phyloP scores from a whole-genome alignment of 768 basidiomycete species.

The Tulasnella sp. region DNA sequence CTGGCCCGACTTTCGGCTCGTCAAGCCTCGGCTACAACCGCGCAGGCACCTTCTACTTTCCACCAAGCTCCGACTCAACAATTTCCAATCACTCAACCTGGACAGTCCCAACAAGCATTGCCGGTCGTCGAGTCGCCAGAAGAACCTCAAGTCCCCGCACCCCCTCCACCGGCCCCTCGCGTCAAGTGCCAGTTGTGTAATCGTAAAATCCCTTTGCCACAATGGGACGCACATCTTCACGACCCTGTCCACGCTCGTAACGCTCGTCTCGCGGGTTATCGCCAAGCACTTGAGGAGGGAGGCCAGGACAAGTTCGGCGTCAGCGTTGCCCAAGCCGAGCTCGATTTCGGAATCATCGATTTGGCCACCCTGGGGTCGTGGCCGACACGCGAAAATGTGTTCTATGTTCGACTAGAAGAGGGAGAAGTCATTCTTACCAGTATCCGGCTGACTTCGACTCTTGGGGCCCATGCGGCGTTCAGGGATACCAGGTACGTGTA shows the following conservation, averaged over 20 bases:
- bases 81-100: not conserved
- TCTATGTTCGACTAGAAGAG: not conserved
- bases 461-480: not conserved
- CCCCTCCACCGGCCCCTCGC: no score
- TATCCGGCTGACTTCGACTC: not conserved
- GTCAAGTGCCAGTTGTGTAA: no score
- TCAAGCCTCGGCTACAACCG: not conserved
- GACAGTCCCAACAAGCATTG: not conserved
- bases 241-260: not conserved
- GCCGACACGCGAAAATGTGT: not conserved
- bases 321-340: not conserved
- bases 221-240: not conserved
- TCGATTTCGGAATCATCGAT: constrained; percentile 21
- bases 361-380: not conserved
- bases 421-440: not conserved
- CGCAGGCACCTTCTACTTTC: not conserved
- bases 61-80: not conserved
- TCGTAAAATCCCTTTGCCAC: not conserved
- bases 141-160: no score
- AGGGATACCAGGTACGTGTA: not conserved
- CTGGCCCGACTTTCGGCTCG: not conserved
- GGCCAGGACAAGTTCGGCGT: constrained; percentile 19
- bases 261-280: not conserved
- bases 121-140: no score
- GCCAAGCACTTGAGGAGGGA: constrained; percentile 15